A percentile compares a stretch with the other conserved stretches of the same genome.
Evolutionary conservation across 345 rosid genomes (phyloP).

Genomic region (Eutrema heterophyllum): DNA sequence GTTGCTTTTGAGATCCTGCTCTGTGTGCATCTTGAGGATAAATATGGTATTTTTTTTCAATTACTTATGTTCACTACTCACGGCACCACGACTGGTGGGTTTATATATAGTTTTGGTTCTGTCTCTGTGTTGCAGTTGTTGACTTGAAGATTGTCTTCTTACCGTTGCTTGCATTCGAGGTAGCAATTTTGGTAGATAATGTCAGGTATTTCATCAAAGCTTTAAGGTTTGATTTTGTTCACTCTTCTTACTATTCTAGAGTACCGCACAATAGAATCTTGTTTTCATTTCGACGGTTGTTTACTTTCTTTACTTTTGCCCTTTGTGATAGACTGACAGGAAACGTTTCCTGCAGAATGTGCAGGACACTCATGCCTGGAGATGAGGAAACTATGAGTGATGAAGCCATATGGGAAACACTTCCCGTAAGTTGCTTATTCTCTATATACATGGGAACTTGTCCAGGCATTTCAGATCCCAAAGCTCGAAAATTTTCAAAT

Average conservation of each 20-base stretch:
- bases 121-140: slow-evolving; percentile 53
- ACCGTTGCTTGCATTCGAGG: slow-evolving; percentile 69
- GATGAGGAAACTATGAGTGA: slow-evolving; percentile 93
- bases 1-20: slow-evolving; percentile 83
- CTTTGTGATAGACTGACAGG: background rate
- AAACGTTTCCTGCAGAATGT: slow-evolving; percentile 52
- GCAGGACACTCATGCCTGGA: slow-evolving; percentile 87
- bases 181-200: slow-evolving; percentile 72
- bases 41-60: slow-evolving; percentile 41
- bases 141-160: slow-evolving; percentile 76
- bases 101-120: slow-evolving; percentile 9
- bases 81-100: background rate
- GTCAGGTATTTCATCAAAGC: slow-evolving; percentile 54
- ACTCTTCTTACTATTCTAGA: slow-evolving; percentile 2
- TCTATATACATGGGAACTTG: background rate
- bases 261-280: background rate
- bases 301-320: background rate
- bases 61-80: background rate
- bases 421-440: slow-evolving; percentile 58
- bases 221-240: slow-evolving; percentile 2
- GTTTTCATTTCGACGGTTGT: background rate
- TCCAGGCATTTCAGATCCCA: background rate
- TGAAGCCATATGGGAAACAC: slow-evolving; percentile 96
- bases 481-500: background rate
- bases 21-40: slow-evolving; percentile 63